A percentile compares a stretch with the other conserved stretches of the same genome.
These are phyloP conservation scores for Rhizoctonia solani DNA, from an alignment of 1,284 basidiomycete species.

Conservation along the genomic window DNA sequence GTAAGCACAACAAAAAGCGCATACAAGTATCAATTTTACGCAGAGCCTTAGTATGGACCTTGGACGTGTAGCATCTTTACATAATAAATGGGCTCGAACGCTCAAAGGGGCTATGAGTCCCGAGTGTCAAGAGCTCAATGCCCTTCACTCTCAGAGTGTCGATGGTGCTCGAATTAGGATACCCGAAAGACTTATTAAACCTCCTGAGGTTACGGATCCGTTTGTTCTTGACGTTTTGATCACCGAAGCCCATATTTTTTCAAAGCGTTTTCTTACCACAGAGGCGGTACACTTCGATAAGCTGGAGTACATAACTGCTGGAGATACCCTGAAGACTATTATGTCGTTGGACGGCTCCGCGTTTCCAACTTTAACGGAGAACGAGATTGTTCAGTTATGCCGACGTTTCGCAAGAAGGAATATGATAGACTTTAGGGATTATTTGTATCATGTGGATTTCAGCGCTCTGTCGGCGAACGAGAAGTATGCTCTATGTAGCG, in stretches of 20 bases:
- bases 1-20: constrained; percentile 45
- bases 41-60: constrained; percentile 52
- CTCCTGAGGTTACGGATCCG: constrained; percentile 51
- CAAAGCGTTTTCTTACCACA: constrained; percentile 47
- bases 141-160: constrained; percentile 66
- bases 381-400: constrained; percentile 58
- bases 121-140: constrained; percentile 69
- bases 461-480: constrained; percentile 57
- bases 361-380: constrained; percentile 60
- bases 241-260: constrained; percentile 53
- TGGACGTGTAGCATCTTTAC: constrained; percentile 58
- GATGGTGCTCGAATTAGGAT: constrained; percentile 64
- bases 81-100: constrained; percentile 62
- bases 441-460: constrained; percentile 57
- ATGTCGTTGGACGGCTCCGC: constrained; percentile 54
- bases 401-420: constrained; percentile 52
- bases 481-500: constrained; percentile 56
- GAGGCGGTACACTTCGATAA: constrained; percentile 24
- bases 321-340: constrained; percentile 45
- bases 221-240: constrained; percentile 61
- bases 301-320: neutral
- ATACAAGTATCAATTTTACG: neutral
- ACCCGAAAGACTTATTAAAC: constrained; percentile 55
- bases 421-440: constrained; percentile 52
- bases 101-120: constrained; percentile 61